Evolutionary conservation across 352 stramenopile genomes (phyloP), one percentile per base, ranked within the genome.

Genomic region (Peronospora belbahrii): DNA sequence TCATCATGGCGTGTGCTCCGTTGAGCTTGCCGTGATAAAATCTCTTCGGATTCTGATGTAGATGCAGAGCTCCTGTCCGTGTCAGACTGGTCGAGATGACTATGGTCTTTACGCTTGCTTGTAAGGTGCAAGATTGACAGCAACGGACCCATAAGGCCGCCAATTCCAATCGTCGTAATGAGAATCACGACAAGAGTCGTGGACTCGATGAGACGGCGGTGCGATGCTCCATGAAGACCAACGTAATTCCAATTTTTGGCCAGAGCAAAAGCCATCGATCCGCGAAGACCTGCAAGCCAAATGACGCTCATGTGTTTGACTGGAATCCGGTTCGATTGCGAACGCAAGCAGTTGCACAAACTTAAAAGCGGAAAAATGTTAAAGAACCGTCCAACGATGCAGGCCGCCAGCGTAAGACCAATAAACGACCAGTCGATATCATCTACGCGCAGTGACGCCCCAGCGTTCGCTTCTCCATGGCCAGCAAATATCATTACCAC

Each of bases 221-320:
- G 81, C 5, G 75, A 88, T 10, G 49, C 56, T 17, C 78, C 74
- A 32, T 83, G 47, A 32, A 83, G 54, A 6, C 78, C 79, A 46
- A 87, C 62, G 49, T 89, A 89, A 31, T 71, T 80, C 81, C 81
- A 93, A 40, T 78, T 90, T 59, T 90, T 90, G 15, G 80, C 81
- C 20, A 95, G 72, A 17, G 88, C 85, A 50, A 97, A 98, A 10
- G 90, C 83, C 38, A 98, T 95, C 10, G 93, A 96, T 25, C 93
- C 93, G 20, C 93, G 83, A 32, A 98, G 67, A 23, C 93, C 93
- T 8, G 87, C 82, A 43, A 97, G 94, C 85, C 87, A 97, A 37
- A 97, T 90, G 19, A 85, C 76, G 14, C 69, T 70, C 81, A 92
- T 92, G 46, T 61, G 85, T 54, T 74, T 82, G 19, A 74, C 47